A percentile compares a stretch with the other conserved stretches of the same genome.
phyloP scores from a whole-genome alignment of 1,139 yeast genomes.

The Taphrina deformans region DNA sequence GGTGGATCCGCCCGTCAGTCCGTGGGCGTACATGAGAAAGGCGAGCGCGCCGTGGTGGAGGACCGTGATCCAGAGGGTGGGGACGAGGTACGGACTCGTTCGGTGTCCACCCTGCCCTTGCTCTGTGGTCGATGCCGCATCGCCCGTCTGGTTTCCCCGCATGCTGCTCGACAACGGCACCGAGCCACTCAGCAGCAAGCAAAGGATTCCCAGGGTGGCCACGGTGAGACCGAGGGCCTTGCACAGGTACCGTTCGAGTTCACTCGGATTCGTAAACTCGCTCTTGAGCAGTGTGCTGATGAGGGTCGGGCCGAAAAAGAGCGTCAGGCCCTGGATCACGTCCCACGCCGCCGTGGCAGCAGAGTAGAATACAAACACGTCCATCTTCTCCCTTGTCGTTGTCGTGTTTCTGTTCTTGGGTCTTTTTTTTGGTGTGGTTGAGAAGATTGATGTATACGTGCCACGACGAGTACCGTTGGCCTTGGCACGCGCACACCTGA shows the following conservation, averaged over 20 bases:
- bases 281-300: conserved; percentile 16
- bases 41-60: conserved; percentile 9
- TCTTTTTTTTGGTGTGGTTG: background rate
- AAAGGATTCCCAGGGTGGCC: background rate
- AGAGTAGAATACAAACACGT: conserved; percentile 25
- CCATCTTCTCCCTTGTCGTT: conserved; percentile 7
- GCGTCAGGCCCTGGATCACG: conserved; percentile 14
- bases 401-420: background rate
- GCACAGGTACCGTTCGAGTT: conserved; percentile 25
- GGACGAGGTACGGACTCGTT: conserved; percentile 17
- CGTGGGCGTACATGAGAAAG: conserved; percentile 9
- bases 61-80: conserved; percentile 24
- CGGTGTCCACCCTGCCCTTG: background rate
- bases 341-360: conserved; percentile 27
- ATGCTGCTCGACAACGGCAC: conserved; percentile 22
- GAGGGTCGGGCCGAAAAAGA: conserved; percentile 20
- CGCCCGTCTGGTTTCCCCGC: background rate
- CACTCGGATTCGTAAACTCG: conserved; percentile 1
- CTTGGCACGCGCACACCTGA: too few species aligned
- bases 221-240: conserved; percentile 23
- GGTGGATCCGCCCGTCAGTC: background rate
- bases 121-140: background rate
- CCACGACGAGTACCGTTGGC: too few species aligned
- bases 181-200: conserved; percentile 20
- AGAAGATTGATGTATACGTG: background rate